These are phyloP conservation scores for Apiospora malaysiana DNA, from an alignment of 2,329 filamentous ascomycete genomes.

Conservation along the genomic window DNA sequence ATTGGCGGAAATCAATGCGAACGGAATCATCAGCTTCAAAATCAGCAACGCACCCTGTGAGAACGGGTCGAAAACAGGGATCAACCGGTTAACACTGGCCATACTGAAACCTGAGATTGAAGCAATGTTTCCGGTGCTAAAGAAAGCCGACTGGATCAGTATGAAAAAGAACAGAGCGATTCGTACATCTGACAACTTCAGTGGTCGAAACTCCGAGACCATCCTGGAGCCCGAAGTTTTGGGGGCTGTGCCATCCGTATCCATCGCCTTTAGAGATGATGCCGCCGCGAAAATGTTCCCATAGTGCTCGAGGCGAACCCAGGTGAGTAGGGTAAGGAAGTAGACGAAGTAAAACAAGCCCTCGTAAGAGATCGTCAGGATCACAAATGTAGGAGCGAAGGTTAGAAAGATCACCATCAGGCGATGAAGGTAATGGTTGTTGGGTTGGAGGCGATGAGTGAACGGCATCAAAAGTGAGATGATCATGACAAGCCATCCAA, in stretches of 20 bases:
- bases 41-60: slow-evolving; percentile 86
- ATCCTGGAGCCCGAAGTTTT: slow-evolving; percentile 28
- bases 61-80: slow-evolving; percentile 94
- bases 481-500: slow-evolving; percentile 84
- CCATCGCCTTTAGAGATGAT: slow-evolving; percentile 31
- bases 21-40: slow-evolving; percentile 90
- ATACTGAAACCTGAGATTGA: slow-evolving; percentile 93
- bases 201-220: slow-evolving; percentile 60
- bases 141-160: slow-evolving; percentile 93
- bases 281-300: slow-evolving; percentile 57
- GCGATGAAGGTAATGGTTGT: slow-evolving; percentile 87
- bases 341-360: slow-evolving; percentile 95
- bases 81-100: slow-evolving; percentile 84
- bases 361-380: slow-evolving; percentile 96
- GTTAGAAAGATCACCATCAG: slow-evolving; percentile 89
- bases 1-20: slow-evolving; percentile 89
- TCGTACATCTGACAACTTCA: slow-evolving; percentile 83
- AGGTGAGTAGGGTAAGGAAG: slow-evolving; percentile 79
- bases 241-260: slow-evolving; percentile 27
- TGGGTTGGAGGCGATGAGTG: slow-evolving; percentile 79
- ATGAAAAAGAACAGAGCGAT: slow-evolving; percentile 95
- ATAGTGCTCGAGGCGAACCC: slow-evolving; percentile 90
- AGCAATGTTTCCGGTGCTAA: slow-evolving; percentile 94
- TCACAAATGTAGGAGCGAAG: slow-evolving; percentile 92
- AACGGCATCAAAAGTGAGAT: slow-evolving; percentile 80